Evolutionary conservation across 768 basidiomycete genomes (phyloP).

Genomic region (Hypholoma sublateritium): DNA sequence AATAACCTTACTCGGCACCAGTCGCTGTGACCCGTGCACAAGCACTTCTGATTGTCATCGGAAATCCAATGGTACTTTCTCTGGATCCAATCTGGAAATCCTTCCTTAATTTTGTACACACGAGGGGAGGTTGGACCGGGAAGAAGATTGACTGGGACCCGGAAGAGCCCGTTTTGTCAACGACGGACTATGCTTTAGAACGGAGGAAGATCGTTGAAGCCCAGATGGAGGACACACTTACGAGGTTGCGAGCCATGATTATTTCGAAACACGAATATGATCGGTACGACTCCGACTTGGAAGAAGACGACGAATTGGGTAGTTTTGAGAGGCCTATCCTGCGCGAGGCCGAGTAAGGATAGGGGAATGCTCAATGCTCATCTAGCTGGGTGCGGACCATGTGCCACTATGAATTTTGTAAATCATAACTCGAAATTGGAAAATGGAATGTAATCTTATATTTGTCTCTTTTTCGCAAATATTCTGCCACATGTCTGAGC

Average conservation of each 20-base stretch:
- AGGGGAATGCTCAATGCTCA: no score
- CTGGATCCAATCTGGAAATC: slow-evolving; percentile 59
- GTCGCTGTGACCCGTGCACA: slow-evolving; percentile 70
- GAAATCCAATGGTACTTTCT: slow-evolving; percentile 56
- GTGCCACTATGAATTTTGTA: no score
- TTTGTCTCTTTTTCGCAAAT: no score
- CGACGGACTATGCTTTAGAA: slow-evolving; percentile 30
- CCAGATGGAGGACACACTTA: slow-evolving; percentile 39
- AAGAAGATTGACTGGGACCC: slow-evolving; percentile 35
- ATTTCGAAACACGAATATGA: slow-evolving; percentile 27
- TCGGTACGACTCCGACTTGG: slow-evolving; percentile 24
- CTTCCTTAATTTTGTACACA: slow-evolving; percentile 58
- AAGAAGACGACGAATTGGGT: slow-evolving; percentile 20
- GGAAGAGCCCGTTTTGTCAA: slow-evolving; percentile 25
- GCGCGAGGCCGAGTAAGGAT: slow-evolving; percentile 28
- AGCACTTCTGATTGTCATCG: slow-evolving; percentile 61
- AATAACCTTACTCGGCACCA: slow-evolving; percentile 17
- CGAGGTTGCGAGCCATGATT: slow-evolving; percentile 32
- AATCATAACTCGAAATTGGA: no score
- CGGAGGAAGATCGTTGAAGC: slow-evolving; percentile 25
- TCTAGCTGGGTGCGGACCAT: no score
- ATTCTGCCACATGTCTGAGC: no score
- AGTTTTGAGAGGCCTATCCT: slow-evolving; percentile 30
- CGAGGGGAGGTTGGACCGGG: slow-evolving; percentile 54
- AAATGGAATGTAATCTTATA: no score